A percentile compares a stretch with the other conserved stretches of the same genome.
Conservation (phyloP, 176 grass and related monocot species). For the Carex scoparia region DNA sequence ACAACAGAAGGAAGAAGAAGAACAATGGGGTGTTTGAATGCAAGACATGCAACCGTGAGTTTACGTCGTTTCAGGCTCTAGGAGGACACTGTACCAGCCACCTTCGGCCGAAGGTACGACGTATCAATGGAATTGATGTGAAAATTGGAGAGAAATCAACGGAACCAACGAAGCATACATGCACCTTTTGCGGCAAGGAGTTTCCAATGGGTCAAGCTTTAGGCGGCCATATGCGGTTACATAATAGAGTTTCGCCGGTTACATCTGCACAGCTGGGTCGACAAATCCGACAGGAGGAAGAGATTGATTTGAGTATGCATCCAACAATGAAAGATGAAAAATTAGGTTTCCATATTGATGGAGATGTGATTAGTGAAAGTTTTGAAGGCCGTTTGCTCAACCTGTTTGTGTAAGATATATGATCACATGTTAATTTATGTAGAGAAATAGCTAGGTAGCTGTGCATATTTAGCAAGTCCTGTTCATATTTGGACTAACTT, state of each 20-base stretch:
- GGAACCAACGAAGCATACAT: conserved; percentile 29
- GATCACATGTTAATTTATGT: not conserved
- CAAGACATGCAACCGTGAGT: conserved; percentile 55
- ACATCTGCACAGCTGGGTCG: not conserved
- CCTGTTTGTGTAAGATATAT: not conserved
- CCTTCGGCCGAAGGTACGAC: conserved; percentile 23
- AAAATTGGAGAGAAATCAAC: not conserved
- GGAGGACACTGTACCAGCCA: conserved; percentile 80
- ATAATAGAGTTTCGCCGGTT: conserved; percentile 30
- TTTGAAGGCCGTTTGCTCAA: conserved; percentile 2
- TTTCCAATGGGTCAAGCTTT: conserved; percentile 56
- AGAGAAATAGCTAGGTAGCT: not conserved
- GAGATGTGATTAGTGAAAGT: not conserved
- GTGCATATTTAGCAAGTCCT: not conserved
- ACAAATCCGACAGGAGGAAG: not conserved
- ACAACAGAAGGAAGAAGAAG: not conserved
- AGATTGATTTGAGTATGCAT: not conserved
- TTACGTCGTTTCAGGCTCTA: conserved; percentile 74
- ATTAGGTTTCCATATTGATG: not conserved
- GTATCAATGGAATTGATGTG: not conserved
- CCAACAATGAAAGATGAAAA: not conserved
- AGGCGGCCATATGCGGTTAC: conserved; percentile 56
- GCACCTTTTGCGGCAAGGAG: conserved; percentile 38
- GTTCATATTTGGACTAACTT: not conserved
- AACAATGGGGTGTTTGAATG: conserved; percentile 51